A percentile compares a stretch with the other conserved stretches of the same genome.
These are phyloP conservation scores for Diddensiella santjacobensis DNA, from an alignment of 805 yeast genomes.

Conservation along the genomic window DNA sequence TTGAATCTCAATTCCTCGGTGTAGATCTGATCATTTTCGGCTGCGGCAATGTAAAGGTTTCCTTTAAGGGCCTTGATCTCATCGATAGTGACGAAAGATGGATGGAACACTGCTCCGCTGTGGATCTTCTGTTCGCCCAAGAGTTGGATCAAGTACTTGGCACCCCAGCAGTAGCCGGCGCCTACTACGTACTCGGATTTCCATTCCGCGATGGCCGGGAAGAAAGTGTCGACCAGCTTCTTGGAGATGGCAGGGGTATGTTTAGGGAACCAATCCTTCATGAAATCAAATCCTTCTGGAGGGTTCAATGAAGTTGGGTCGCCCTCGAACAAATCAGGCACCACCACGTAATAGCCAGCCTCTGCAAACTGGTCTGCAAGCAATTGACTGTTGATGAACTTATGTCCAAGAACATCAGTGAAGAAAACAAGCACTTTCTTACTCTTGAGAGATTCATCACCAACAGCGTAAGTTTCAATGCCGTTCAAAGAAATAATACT, in stretches of 20 bases:
- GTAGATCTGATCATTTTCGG: constrained; percentile 67
- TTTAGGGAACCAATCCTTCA: constrained; percentile 46
- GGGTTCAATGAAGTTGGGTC: constrained; percentile 42
- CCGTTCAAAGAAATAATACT: constrained; percentile 24
- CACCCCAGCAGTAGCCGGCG: constrained; percentile 85
- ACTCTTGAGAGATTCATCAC: constrained; percentile 38
- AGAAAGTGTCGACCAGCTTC: constrained; percentile 47
- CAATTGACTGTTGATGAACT: constrained; percentile 52
- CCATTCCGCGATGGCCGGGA: constrained; percentile 43
- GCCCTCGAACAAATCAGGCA: constrained; percentile 71
- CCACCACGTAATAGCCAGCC: constrained; percentile 58
- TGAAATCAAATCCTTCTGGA: constrained; percentile 25
- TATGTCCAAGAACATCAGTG: constrained; percentile 68
- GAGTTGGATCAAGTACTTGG: constrained; percentile 53
- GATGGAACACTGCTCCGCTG: constrained; percentile 74
- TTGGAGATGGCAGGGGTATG: constrained; percentile 49
- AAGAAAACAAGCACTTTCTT: constrained; percentile 53
- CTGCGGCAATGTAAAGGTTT: constrained; percentile 70
- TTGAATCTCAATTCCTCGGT: constrained; percentile 57
- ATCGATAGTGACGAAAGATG: constrained; percentile 64
- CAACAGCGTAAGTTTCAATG: constrained; percentile 46
- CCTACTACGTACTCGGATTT: constrained; percentile 51
- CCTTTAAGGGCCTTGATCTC: constrained; percentile 58
- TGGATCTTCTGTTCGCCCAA: constrained; percentile 3
- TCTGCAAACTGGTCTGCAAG: constrained; percentile 48